Conservation (phyloP, 2,329 filamentous ascomycete species). For the Aspergillus tanneri region DNA sequence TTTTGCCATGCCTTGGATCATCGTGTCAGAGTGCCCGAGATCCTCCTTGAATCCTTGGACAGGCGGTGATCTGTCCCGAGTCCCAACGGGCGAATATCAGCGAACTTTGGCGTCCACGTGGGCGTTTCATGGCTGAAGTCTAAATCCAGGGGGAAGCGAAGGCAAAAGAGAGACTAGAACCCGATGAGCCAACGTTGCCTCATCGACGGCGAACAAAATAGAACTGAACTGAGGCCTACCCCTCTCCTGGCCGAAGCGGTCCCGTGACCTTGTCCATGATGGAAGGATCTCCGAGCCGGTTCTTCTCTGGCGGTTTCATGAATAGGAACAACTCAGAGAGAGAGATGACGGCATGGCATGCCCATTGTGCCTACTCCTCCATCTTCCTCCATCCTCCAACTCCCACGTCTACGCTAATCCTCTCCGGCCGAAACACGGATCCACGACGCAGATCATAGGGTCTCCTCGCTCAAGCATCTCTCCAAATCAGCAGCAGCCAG, state of each 20-base stretch:
- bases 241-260: not conserved
- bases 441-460: not conserved
- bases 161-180: not conserved
- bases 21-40: not conserved
- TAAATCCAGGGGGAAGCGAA: not conserved
- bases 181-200: not conserved
- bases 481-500: slow-evolving; percentile 1
- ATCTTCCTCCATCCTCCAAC: too few species aligned
- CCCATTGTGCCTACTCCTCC: too few species aligned
- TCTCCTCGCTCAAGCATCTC: not conserved
- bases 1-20: not conserved
- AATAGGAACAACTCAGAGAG: too few species aligned
- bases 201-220: too few species aligned
- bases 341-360: too few species aligned
- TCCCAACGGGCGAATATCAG: slow-evolving; percentile 1
- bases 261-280: not conserved
- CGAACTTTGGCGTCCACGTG: not conserved
- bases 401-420: too few species aligned
- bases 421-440: not conserved
- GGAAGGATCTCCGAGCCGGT: not conserved
- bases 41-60: not conserved
- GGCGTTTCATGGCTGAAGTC: not conserved
- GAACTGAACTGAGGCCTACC: not conserved
- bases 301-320: not conserved
- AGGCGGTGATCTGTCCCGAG: not conserved